Base-by-base conservation (phyloP, 805 yeast genomes). In the Yarrowia divulgata region DNA sequence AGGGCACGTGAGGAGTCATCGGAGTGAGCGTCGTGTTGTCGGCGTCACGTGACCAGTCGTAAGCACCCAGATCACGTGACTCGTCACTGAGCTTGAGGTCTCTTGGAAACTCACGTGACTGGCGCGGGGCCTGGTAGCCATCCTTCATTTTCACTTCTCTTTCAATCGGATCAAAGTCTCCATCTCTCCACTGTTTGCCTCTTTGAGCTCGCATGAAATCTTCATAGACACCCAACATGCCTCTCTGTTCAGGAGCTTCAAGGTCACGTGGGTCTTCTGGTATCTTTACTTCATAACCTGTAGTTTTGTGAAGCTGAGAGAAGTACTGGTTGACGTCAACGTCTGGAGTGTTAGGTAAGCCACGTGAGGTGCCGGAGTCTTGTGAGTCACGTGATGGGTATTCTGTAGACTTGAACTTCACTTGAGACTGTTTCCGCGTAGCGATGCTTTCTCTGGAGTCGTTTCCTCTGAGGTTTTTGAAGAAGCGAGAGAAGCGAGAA, bases 401-500 rank as follows among this genome's bases (percentile, higher is more conserved):
- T 18, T 54, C 58, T 1, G 4, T 3, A 3, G 45, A 14, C 19
- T 39, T 18, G 29, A 54, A 54, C 13, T 57, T n/a, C 12, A 54
- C 35, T 39, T 23, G 46, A n/a, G 8, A 5, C 5, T 55, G 62
- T 2, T 35, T 35, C 32, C 42, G 29, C 1, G 42, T 35, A 8
- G 34, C 42, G 18, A 52, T n/a, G 18, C 60, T 54, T 14, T 54
- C 60, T 19, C 60, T 13, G 16, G 64, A 40, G 12, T 57, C 64
- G 49, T 43, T 57, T 10, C 49, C 40, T 43, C 42, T 29, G n/a
- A 57, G 29, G 49, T 57, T 57, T 12, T 42, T 40, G 49, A 57
- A 57, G 49, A 57, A 57, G 37, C 64, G 64, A 6, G 64, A 57
- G 49, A 57, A 57, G 9, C 64, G 64, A 5, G 64, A 57, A 9